Percentiles rank a stretch among this genome's conserved stretches.
phyloP scores from a whole-genome alignment of 345 rosid genomes.

The Aquilaria malaccensis region DNA sequence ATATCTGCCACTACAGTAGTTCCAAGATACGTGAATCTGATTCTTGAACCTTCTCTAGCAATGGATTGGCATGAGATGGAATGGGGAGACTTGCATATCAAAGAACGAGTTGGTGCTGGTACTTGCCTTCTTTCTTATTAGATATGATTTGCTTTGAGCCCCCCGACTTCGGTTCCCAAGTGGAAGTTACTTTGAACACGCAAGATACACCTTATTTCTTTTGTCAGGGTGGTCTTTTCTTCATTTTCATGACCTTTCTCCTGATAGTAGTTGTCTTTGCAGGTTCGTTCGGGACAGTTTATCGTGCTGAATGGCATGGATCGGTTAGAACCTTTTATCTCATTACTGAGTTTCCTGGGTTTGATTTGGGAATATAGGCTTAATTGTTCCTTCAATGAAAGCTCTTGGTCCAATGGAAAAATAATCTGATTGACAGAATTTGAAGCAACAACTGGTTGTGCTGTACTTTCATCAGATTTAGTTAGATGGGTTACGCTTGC shows the following conservation, averaged over 20 bases:
- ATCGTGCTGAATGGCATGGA: constrained; percentile 97
- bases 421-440: not conserved
- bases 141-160: not conserved
- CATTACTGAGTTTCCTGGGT: not conserved
- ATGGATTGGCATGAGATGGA: constrained; percentile 88
- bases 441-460: too few relatives aligned
- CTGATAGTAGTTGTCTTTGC: constrained; percentile 5
- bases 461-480: too few relatives aligned
- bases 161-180: too few relatives aligned
- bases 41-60: constrained; percentile 80
- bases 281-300: constrained; percentile 93
- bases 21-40: constrained; percentile 54
- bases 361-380: too few relatives aligned
- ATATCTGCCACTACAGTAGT: constrained; percentile 23
- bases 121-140: constrained; percentile 7
- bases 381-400: not conserved
- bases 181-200: too few relatives aligned
- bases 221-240: not conserved
- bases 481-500: too few relatives aligned
- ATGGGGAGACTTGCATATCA: constrained; percentile 76
- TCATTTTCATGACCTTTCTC: too few relatives aligned
- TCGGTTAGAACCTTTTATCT: constrained; percentile 42
- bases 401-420: not conserved
- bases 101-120: constrained; percentile 93
- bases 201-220: not conserved